Percentiles rank a stretch among this genome's conserved stretches.
These are phyloP conservation scores for Beauveria rudraprayagi DNA, from an alignment of 2,329 filamentous ascomycete genomes.

Conservation along the genomic window DNA sequence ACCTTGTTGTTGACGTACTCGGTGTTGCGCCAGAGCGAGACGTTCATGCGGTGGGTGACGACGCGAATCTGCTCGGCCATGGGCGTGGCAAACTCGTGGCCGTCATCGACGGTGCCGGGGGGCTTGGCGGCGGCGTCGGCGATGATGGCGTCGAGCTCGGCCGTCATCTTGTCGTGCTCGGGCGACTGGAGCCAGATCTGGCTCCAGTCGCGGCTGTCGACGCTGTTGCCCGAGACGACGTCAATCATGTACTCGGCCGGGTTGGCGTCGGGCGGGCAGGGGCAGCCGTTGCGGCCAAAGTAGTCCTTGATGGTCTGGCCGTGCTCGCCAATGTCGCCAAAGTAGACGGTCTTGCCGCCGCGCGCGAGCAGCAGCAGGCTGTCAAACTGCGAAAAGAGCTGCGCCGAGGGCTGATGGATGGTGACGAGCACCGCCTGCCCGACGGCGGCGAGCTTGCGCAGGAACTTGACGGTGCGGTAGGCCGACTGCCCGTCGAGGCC, in stretches of 20 bases:
- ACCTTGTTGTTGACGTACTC: constrained; percentile 61
- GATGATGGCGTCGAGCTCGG: constrained; percentile 58
- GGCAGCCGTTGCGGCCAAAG: constrained; percentile 59
- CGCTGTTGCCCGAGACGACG: constrained; percentile 38
- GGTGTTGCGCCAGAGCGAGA: constrained; percentile 56
- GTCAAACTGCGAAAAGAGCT: constrained; percentile 60
- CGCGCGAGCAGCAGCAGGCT: constrained; percentile 55
- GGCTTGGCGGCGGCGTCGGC: constrained; percentile 41
- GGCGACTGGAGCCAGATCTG: constrained; percentile 61
- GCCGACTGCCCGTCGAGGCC: constrained; percentile 63
- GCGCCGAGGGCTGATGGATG: constrained; percentile 62
- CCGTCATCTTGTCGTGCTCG: constrained; percentile 45
- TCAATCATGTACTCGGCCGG: constrained; percentile 71
- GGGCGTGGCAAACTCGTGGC: constrained; percentile 64
- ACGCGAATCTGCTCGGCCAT: constrained; percentile 55
- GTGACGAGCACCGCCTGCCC: constrained; percentile 63
- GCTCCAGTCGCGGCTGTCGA: constrained; percentile 52
- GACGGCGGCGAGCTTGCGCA: constrained; percentile 56
- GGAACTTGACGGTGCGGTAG: constrained; percentile 55
- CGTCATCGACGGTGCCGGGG: constrained; percentile 36
- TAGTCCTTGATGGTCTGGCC: constrained; percentile 49
- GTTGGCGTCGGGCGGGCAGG: constrained; percentile 55
- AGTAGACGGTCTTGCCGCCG: constrained; percentile 59
- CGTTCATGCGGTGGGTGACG: constrained; percentile 54
- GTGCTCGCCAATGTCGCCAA: constrained; percentile 55